These are phyloP conservation scores for Hyaloraphidium curvatum DNA, from an alignment of 192 early-diverging fungal species.

Conservation along the genomic window DNA sequence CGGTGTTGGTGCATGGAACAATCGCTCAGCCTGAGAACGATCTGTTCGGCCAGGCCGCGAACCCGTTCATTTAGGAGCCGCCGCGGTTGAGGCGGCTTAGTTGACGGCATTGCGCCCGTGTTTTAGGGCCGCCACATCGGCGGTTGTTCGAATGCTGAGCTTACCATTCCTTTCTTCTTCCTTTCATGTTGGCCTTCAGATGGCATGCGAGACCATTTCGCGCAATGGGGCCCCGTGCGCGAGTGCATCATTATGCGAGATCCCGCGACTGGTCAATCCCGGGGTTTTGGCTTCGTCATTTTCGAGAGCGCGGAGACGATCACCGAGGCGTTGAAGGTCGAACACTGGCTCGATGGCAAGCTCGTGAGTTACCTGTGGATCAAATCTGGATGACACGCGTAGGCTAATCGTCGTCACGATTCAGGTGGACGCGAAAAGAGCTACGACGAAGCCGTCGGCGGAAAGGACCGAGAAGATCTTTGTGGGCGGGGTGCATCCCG, in stretches of 20 bases:
- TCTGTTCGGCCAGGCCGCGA: neutral
- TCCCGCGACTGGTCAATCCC: slow-evolving; percentile 36
- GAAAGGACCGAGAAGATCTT: slow-evolving; percentile 78
- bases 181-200: slow-evolving; percentile 24
- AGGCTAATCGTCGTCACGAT: neutral
- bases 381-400: neutral
- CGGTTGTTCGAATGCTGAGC: neutral
- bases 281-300: slow-evolving; percentile 63
- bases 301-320: slow-evolving; percentile 39
- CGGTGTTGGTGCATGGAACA: too few species aligned
- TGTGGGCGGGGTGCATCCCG: slow-evolving; percentile 71
- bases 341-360: slow-evolving; percentile 61
- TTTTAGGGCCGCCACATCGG: neutral
- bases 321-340: slow-evolving; percentile 39
- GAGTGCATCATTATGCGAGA: slow-evolving; percentile 65
- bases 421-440: slow-evolving; percentile 57
- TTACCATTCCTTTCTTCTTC: slow-evolving; percentile 10
- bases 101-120: neutral
- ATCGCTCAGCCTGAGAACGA: too few species aligned
- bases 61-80: neutral
- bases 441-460: slow-evolving; percentile 48
- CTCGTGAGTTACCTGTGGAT: slow-evolving; percentile 25
- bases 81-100: neutral
- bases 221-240: slow-evolving; percentile 45
- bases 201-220: slow-evolving; percentile 44